phyloP scores from a whole-genome alignment of 441 rosid species.

The Syzygium malaccense region DNA sequence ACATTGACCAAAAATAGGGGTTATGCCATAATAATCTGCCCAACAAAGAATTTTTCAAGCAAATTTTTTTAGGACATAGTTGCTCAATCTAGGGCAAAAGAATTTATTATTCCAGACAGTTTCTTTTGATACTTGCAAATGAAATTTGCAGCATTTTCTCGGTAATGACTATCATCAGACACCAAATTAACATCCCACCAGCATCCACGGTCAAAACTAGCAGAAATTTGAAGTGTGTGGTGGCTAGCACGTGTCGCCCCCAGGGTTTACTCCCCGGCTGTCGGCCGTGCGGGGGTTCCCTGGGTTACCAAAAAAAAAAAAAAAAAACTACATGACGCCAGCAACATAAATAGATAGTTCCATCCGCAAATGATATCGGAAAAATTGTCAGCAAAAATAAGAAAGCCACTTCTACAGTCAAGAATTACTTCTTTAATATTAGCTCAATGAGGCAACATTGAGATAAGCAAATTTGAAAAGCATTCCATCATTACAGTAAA shows the following conservation, averaged over 20 bases:
- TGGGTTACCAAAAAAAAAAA: too few relatives aligned
- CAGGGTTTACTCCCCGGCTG: too few relatives aligned
- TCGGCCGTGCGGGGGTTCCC: too few relatives aligned
- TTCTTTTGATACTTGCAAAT: too few relatives aligned
- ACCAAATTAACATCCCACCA: not conserved
- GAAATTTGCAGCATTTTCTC: not conserved
- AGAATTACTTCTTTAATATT: not conserved
- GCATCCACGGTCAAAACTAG: not conserved
- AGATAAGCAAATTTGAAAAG: not conserved
- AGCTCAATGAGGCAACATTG: not conserved
- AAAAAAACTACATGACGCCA: not conserved
- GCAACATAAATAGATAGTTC: not conserved
- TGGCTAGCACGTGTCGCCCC: too few relatives aligned
- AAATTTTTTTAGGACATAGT: not conserved
- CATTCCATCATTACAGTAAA: not conserved
- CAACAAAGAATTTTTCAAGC: not conserved
- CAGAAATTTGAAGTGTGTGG: not conserved
- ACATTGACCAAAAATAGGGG: too few relatives aligned
- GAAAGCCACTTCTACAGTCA: not conserved
- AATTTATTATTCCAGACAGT: not conserved
- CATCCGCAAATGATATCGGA: not conserved
- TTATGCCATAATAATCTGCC: not conserved
- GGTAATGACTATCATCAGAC: not conserved
- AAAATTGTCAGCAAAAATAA: not conserved
- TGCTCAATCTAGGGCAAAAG: not conserved